These are phyloP conservation scores for Pochonia chlamydosporia DNA, from an alignment of 2,329 filamentous ascomycete genomes.

Conservation along the genomic window DNA sequence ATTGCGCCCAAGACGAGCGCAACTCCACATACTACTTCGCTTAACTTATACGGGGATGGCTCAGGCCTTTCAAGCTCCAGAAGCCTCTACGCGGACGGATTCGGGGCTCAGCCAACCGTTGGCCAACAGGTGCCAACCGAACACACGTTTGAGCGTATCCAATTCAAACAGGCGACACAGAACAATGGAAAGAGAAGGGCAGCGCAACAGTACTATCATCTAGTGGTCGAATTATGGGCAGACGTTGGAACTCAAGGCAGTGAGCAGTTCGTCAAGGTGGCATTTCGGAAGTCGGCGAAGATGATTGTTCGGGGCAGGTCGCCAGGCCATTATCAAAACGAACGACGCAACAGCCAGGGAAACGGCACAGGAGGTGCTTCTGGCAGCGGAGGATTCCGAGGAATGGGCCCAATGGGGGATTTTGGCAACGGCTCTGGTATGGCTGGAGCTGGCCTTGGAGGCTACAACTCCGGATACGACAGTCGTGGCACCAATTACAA, in stretches of 20 bases:
- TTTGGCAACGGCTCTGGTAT: conserved; percentile 30
- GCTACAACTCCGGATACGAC: conserved; percentile 22
- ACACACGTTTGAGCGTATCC: conserved; percentile 77
- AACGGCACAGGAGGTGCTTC: conserved; percentile 63
- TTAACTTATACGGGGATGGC: conserved; percentile 39
- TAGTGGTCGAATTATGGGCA: conserved; percentile 79
- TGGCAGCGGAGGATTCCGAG: conserved; percentile 43
- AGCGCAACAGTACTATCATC: conserved; percentile 86
- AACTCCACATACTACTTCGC: conserved; percentile 37
- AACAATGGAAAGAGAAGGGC: conserved; percentile 90
- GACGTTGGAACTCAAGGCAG: conserved; percentile 49
- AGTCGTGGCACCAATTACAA: conserved; percentile 30
- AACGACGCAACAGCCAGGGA: conserved; percentile 61
- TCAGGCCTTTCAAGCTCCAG: conserved; percentile 16
- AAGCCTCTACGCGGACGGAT: conserved; percentile 37
- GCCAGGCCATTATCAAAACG: conserved; percentile 73
- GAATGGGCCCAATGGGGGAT: conserved; percentile 21
- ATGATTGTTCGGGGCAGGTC: conserved; percentile 85
- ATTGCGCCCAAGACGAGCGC: conserved; percentile 62
- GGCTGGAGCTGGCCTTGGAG: conserved; percentile 18
- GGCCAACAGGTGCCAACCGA: conserved; percentile 41
- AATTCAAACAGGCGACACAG: conserved; percentile 89
- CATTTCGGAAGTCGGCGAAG: conserved; percentile 66
- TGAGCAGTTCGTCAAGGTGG: conserved; percentile 63
- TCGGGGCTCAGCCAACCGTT: conserved; percentile 21